Percentiles rank a stretch among this genome's conserved stretches.
phyloP scores from a whole-genome alignment of 805 yeast species.

The Brettanomyces naardenensis region DNA sequence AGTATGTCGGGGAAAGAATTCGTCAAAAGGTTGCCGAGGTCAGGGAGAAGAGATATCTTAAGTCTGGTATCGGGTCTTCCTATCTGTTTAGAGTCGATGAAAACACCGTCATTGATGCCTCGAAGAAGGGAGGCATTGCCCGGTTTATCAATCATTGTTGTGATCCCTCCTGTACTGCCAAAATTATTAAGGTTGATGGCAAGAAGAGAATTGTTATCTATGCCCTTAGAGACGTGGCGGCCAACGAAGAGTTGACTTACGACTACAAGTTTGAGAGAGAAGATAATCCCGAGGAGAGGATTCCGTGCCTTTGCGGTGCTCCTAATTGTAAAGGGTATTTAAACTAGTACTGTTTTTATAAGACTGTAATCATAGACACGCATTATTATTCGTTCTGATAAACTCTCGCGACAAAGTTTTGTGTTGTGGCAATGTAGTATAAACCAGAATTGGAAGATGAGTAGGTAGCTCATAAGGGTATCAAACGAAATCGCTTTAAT shows the following conservation, averaged over 20 bases:
- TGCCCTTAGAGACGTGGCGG: constrained; percentile 79
- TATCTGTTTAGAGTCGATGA: constrained; percentile 90
- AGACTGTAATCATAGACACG: no score
- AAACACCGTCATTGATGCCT: constrained; percentile 92
- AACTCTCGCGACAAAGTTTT: no score
- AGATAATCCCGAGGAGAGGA: constrained; percentile 77
- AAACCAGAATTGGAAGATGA: no score
- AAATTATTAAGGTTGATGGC: constrained; percentile 91
- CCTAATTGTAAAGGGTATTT: constrained; percentile 88
- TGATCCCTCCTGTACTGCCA: constrained; percentile 95
- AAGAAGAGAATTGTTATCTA: constrained; percentile 89
- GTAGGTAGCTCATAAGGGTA: no score
- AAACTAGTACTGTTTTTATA: constrained; percentile 35
- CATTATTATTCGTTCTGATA: no score
- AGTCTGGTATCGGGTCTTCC: constrained; percentile 92
- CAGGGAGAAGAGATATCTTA: constrained; percentile 76
- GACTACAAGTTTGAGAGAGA: constrained; percentile 95
- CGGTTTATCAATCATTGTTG: constrained; percentile 96
- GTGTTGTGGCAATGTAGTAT: no score
- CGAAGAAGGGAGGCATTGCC: constrained; percentile 95
- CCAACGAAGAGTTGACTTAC: constrained; percentile 89
- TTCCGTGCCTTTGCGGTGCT: constrained; percentile 92
- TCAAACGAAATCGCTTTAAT: no score
- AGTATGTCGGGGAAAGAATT: constrained; percentile 92
- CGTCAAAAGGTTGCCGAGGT: constrained; percentile 92